Percentiles rank a stretch among this genome's conserved stretches.
Conservation (phyloP, 2,329 filamentous ascomycete species). For the Aspergillus sp. region DNA sequence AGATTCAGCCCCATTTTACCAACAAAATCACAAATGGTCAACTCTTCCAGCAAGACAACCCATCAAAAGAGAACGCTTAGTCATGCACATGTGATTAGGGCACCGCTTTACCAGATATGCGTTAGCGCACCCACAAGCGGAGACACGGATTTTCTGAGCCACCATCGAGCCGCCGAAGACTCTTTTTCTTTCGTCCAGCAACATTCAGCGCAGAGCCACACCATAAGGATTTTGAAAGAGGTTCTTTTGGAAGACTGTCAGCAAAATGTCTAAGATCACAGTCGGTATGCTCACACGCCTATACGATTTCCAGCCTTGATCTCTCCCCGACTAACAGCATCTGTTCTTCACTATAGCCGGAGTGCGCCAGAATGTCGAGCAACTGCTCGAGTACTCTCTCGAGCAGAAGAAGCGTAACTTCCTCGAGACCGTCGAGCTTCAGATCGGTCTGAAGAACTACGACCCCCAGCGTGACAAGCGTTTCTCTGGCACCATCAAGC, state of each 20-base stretch:
- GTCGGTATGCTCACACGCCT: slow-evolving; percentile 51
- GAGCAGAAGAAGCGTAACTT: slow-evolving; percentile 99
- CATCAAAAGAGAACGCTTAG: background rate
- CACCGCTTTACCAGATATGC: slow-evolving; percentile 23
- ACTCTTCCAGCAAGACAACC: background rate
- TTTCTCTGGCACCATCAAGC: slow-evolving; percentile 99
- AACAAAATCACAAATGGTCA: background rate
- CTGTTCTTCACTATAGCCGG: slow-evolving; percentile 62
- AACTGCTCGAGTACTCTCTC: slow-evolving; percentile 92
- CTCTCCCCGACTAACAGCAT: slow-evolving; percentile 3
- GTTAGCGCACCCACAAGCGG: slow-evolving; percentile 48
- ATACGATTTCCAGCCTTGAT: background rate
- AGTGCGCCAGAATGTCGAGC: slow-evolving; percentile 92
- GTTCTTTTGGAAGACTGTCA: slow-evolving; percentile 85
- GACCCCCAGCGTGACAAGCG: slow-evolving; percentile 99
- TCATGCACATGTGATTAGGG: slow-evolving; percentile 26
- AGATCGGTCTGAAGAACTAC: slow-evolving; percentile 98
- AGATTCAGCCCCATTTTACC: background rate
- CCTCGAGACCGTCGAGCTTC: slow-evolving; percentile 81
- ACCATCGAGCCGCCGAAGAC: slow-evolving; percentile 19
- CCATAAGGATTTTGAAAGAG: slow-evolving; percentile 67
- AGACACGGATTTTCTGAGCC: slow-evolving; percentile 39
- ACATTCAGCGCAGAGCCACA: slow-evolving; percentile 62
- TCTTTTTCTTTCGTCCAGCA: slow-evolving; percentile 33
- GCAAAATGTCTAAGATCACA: slow-evolving; percentile 63